Evolutionary conservation across 2,329 filamentous ascomycete genomes (phyloP).

Genomic region (Eutypa lata): DNA sequence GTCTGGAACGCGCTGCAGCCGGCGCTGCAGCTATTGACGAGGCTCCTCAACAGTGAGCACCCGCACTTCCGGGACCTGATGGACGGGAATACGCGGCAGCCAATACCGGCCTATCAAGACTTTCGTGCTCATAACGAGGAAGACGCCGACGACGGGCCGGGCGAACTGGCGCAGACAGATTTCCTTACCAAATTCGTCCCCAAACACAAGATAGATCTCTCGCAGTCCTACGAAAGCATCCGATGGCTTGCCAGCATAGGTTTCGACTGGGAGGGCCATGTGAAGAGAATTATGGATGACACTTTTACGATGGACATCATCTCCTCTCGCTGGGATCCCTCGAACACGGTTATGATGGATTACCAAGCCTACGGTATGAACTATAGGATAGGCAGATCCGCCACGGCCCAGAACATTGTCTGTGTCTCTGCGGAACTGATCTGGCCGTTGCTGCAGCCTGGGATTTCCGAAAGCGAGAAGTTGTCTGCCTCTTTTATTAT

Average conservation of each 20-base stretch:
- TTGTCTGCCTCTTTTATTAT: slow-evolving; percentile 15
- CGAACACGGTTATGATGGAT: too few species aligned
- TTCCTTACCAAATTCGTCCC: slow-evolving; percentile 8
- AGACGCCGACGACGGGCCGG: too few species aligned
- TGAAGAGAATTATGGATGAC: slow-evolving; percentile 2
- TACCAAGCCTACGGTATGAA: too few species aligned
- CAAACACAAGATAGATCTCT: slow-evolving; percentile 8
- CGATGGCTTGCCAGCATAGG: too few species aligned
- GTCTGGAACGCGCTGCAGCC: slow-evolving; percentile 26
- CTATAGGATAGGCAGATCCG: too few species aligned
- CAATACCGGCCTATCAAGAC: too few species aligned
- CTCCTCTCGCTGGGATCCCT: background rate
- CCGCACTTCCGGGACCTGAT: slow-evolving; percentile 10
- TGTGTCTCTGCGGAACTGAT: slow-evolving; percentile 19
- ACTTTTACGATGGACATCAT: slow-evolving; percentile 11
- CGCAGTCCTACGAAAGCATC: too few species aligned
- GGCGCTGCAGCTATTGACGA: slow-evolving; percentile 18
- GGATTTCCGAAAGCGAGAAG: slow-evolving; percentile 24
- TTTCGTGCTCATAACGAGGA: background rate
- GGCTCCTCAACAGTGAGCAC: slow-evolving; percentile 10
- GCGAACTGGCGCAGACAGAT: too few species aligned
- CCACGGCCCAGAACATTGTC: background rate
- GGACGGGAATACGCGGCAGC: slow-evolving; percentile 21
- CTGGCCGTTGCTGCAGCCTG: slow-evolving; percentile 23
- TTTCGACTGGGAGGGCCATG: slow-evolving; percentile 14